Percentiles rank a stretch among this genome's conserved stretches.
Evolutionary conservation across 352 stramenopile species (phyloP).

Genomic region (Phytopythium oedochilum): DNA sequence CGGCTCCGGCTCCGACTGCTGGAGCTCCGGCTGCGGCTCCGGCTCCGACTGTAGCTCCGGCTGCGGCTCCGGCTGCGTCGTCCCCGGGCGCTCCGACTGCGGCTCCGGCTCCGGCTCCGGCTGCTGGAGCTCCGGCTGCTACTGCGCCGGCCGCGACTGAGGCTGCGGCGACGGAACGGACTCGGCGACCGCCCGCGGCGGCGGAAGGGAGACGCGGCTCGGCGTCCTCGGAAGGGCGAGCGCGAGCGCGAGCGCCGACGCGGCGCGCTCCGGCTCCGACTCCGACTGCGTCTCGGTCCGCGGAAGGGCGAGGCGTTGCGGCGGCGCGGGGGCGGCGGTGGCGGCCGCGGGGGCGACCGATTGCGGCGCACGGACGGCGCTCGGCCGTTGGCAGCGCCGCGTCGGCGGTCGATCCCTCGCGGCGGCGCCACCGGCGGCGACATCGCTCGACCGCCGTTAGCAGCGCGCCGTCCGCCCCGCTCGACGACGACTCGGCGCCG

Average conservation of each 20-base stretch:
- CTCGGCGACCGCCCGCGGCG: conserved; percentile 29
- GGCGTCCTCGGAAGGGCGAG: conserved; percentile 10
- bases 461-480: neutral
- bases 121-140: conserved; percentile 21
- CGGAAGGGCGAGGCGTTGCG: conserved; percentile 45
- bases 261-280: conserved; percentile 13
- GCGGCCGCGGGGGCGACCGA: conserved; percentile 8
- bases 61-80: conserved; percentile 24
- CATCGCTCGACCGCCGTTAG: neutral
- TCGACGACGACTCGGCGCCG: conserved; percentile 4
- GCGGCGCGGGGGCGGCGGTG: conserved; percentile 17
- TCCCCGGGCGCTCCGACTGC: conserved; percentile 23
- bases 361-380: neutral
- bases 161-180: conserved; percentile 23
- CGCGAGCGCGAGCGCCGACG: conserved; percentile 18
- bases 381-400: neutral
- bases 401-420: neutral
- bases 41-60: conserved; percentile 4
- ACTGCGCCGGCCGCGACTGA: conserved; percentile 16
- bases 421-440: neutral
- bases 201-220: conserved; percentile 13
- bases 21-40: conserved; percentile 5
- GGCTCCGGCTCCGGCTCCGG: conserved; percentile 11
- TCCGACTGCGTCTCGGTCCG: conserved; percentile 37
- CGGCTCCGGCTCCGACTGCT: conserved; percentile 15